phyloP scores from a whole-genome alignment of 2,329 filamentous ascomycete genomes.

The Fusarium buharicum region DNA sequence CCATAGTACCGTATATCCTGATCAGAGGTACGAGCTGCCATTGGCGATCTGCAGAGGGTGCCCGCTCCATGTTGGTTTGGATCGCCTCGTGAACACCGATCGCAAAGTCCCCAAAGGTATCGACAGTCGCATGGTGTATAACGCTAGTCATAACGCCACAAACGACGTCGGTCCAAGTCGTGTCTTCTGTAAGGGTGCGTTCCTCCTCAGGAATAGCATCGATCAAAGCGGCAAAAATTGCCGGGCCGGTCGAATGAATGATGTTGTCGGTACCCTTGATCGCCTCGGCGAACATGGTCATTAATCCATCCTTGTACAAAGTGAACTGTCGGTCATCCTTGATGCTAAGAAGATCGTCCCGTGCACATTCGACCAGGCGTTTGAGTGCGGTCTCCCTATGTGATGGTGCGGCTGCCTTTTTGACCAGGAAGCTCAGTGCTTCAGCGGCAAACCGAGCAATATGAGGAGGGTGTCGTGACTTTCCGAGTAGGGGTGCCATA shows the following conservation, averaged over 20 bases:
- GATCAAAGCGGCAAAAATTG: constrained; percentile 64
- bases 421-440: constrained; percentile 90
- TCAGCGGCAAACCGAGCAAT: constrained; percentile 94
- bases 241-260: constrained; percentile 68
- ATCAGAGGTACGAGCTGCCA: constrained; percentile 61
- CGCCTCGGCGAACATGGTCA: constrained; percentile 91
- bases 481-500: constrained; percentile 85
- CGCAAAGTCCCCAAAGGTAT: constrained; percentile 77
- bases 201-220: constrained; percentile 62
- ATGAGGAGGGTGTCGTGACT: constrained; percentile 82
- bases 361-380: constrained; percentile 76
- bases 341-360: constrained; percentile 71
- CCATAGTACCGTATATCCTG: constrained; percentile 72
- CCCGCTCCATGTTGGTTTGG: constrained; percentile 51
- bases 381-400: constrained; percentile 78
- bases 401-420: constrained; percentile 84
- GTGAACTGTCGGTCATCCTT: constrained; percentile 66
- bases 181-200: constrained; percentile 57
- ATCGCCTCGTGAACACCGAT: constrained; percentile 68
- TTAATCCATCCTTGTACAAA: constrained; percentile 86
- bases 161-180: constrained; percentile 72
- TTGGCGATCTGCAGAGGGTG: constrained; percentile 21
- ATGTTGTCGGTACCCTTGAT: constrained; percentile 70
- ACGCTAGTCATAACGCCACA: constrained; percentile 82
- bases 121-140: constrained; percentile 81